Evolutionary conservation across 1,284 basidiomycete species (phyloP), one percentile per base, ranked within the genome.

Genomic region (Ganoderma meredithae): DNA sequence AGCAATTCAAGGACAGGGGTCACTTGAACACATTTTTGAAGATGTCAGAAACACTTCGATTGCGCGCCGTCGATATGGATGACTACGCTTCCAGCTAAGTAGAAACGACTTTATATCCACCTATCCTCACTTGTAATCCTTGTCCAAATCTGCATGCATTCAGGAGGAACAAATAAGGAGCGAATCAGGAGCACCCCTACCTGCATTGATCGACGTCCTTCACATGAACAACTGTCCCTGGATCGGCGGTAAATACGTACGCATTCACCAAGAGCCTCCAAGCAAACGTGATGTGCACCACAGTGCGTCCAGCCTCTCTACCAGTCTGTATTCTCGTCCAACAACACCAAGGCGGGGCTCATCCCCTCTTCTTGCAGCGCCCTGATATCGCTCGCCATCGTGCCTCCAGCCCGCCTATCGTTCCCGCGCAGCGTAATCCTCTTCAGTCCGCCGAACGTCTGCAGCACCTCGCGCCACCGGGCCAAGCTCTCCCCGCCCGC

Each of bases 271-370:
- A 49, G 22, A 22, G 2, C 22, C 47, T 10, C 12, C 5, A 10
- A 10, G 47, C n/a, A 10, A n/a, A 8, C 43, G 17, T 8, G 17
- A 17, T n/a, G 43, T 8, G 6, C 43, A 44, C 17, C 22, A 25
- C 22, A 13, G 22, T 10, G 10, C 12, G 22, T 12, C 47, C 47
- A 12, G 10, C 47, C 47, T 1, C 25, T 22, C 47, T 49, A 49
- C 52, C 52, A 55, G 27, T 55, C 52, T 4, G 10, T 55, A 33
- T 33, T 55, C 31, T 55, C 52, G 27, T 31, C 52, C 52, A 55
- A 17, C 52, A 55, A 55, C 25, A 31, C 52, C 52, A 55, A 17
- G 3, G 31, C 27, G 13, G 52, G 52, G 52, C 31, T 55, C 52
- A 55, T 5, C 13, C 52, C 52, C 31, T 55, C 31, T 27, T 27